These are phyloP conservation scores for Chytriomyces sp. DNA, from an alignment of 192 early-diverging fungal species.

Conservation along the genomic window DNA sequence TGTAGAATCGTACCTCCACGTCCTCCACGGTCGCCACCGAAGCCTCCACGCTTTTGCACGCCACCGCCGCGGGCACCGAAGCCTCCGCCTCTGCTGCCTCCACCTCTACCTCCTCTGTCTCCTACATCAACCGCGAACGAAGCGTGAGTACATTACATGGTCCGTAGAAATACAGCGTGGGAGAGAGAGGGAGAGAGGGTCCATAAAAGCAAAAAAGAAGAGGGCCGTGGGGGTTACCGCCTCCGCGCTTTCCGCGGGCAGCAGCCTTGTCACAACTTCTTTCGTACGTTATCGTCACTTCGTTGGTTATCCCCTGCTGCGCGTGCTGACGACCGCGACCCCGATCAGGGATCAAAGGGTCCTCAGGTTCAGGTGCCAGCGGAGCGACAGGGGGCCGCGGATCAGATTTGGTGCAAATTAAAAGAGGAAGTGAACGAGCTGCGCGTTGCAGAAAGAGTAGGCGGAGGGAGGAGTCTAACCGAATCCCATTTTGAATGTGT, in stretches of 20 bases:
- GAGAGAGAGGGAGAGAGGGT: background rate
- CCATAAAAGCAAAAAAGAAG: background rate
- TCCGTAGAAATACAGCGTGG: background rate
- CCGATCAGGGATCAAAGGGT: background rate
- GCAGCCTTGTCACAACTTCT: background rate
- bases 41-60: constrained; percentile 38
- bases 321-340: background rate
- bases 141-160: background rate
- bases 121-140: constrained; percentile 1
- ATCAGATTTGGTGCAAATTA: constrained; percentile 25
- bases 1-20: constrained; percentile 9
- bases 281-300: background rate
- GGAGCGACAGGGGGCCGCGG: background rate
- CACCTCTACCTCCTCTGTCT: constrained; percentile 33
- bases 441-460: background rate
- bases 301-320: background rate
- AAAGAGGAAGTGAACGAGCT: constrained; percentile 3
- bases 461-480: background rate
- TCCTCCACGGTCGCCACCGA: constrained; percentile 38
- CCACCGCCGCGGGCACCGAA: constrained; percentile 34
- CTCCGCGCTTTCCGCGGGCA: background rate
- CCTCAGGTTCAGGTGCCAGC: background rate
- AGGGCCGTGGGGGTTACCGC: background rate
- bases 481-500: constrained; percentile 19
- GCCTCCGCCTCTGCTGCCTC: constrained; percentile 36